These are phyloP conservation scores for Drechslera avenae DNA, from an alignment of 2,329 filamentous ascomycete genomes.

Conservation along the genomic window DNA sequence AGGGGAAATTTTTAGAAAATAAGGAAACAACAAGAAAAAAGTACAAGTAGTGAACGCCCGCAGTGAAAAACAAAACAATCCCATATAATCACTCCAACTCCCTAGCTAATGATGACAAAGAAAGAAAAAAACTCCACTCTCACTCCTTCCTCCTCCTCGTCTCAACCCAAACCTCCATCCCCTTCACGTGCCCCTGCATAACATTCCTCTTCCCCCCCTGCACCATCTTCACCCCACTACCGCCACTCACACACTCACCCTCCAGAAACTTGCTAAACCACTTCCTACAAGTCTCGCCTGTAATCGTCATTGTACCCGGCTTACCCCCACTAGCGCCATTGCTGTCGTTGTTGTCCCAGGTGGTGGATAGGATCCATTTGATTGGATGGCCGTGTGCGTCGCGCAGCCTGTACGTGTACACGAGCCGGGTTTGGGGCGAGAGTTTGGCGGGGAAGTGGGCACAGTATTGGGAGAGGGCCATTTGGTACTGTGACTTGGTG, in stretches of 20 bases:
- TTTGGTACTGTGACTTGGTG: not conserved
- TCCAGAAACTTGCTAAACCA: not conserved
- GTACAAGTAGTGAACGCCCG: too few relatives aligned
- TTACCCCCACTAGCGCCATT: not conserved
- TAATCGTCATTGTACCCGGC: not conserved
- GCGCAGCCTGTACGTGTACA: not conserved
- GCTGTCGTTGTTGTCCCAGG: not conserved
- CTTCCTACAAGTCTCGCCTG: not conserved
- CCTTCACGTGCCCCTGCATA: not conserved
- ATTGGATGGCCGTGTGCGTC: not conserved
- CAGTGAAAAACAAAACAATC: too few relatives aligned
- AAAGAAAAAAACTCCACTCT: too few relatives aligned
- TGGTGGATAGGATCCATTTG: not conserved
- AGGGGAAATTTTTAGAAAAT: too few relatives aligned
- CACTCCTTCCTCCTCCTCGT: not conserved
- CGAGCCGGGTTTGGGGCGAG: not conserved
- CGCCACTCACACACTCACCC: too few relatives aligned
- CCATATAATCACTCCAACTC: too few relatives aligned
- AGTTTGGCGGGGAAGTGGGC: not conserved
- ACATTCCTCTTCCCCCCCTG: not conserved
- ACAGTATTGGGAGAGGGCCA: not conserved
- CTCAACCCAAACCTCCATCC: constrained; percentile 1
- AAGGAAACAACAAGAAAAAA: too few relatives aligned
- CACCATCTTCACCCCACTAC: not conserved
- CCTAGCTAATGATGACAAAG: too few relatives aligned